A percentile compares a stretch with the other conserved stretches of the same genome.
These are phyloP conservation scores for Alternaria conjuncta DNA, from an alignment of 2,329 filamentous ascomycete species.

Conservation along the genomic window DNA sequence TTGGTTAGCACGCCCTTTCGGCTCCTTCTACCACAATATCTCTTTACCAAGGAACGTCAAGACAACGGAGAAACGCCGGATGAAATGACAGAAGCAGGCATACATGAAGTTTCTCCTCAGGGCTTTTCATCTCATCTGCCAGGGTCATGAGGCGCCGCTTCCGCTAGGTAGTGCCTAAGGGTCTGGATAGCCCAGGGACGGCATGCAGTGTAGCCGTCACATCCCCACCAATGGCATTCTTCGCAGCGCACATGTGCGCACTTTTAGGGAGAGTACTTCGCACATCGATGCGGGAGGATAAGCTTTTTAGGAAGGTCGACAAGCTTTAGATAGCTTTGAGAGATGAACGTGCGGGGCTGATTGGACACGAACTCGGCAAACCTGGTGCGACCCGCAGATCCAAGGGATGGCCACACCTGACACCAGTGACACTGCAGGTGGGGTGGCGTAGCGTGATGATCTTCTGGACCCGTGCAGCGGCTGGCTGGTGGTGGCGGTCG, in stretches of 20 bases:
- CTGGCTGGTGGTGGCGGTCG: neutral
- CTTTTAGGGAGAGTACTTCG: neutral
- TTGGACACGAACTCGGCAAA: constrained; percentile 13
- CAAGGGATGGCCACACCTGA: neutral
- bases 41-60: neutral
- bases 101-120: neutral
- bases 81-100: neutral
- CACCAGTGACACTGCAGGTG: neutral
- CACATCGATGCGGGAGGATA: constrained; percentile 1
- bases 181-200: neutral
- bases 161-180: neutral
- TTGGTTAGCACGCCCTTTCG: neutral
- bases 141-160: neutral
- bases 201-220: neutral
- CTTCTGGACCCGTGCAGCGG: neutral
- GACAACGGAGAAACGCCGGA: neutral
- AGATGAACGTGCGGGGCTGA: constrained; percentile 21
- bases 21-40: neutral
- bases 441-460: neutral
- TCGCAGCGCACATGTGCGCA: constrained; percentile 1
- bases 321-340: constrained; percentile 18
- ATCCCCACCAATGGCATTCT: neutral
- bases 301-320: constrained; percentile 30
- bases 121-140: neutral
- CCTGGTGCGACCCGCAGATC: neutral